Conservation (phyloP, 2,329 filamentous ascomycete species). For the Ascochyta fabae region DNA sequence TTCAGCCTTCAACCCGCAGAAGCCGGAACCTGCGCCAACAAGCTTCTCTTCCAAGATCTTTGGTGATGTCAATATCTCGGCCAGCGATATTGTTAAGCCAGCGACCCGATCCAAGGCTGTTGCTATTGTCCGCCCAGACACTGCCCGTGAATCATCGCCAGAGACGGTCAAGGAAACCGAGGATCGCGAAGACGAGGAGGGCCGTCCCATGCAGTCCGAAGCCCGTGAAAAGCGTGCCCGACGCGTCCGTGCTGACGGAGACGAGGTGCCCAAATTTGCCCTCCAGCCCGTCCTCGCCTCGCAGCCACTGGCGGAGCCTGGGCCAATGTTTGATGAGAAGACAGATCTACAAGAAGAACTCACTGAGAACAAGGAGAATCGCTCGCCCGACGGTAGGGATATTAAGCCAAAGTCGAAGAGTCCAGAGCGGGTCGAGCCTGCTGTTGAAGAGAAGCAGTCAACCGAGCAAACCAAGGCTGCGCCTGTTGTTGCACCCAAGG, state of each 20-base stretch:
- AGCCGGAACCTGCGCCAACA: conserved; percentile 30
- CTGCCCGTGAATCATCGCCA: conserved; percentile 49
- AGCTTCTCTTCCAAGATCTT: conserved; percentile 46
- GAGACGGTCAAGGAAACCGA: conserved; percentile 48
- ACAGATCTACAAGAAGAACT: conserved; percentile 29
- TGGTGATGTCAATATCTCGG: conserved; percentile 58
- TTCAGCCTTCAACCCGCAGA: conserved; percentile 34
- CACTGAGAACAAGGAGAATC: conserved; percentile 48
- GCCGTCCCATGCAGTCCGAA: conserved; percentile 67
- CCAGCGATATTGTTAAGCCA: conserved; percentile 68
- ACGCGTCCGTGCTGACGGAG: conserved; percentile 68
- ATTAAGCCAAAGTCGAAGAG: conserved; percentile 37
- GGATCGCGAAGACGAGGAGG: conserved; percentile 63
- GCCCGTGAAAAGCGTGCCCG: conserved; percentile 78
- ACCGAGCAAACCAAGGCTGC: conserved; percentile 27
- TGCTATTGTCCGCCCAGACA: conserved; percentile 74
- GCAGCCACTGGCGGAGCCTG: conserved; percentile 40
- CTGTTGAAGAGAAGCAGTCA: conserved; percentile 19
- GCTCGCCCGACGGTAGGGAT: conserved; percentile 37
- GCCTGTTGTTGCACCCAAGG: conserved; percentile 21
- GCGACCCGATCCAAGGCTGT: conserved; percentile 80
- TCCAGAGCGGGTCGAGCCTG: conserved; percentile 31
- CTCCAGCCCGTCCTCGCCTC: conserved; percentile 48
- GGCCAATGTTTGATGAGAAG: conserved; percentile 32
- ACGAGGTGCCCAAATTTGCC: conserved; percentile 79